Evolutionary conservation across 345 rosid species (phyloP).

Genomic region (Linum usitatissimum): DNA sequence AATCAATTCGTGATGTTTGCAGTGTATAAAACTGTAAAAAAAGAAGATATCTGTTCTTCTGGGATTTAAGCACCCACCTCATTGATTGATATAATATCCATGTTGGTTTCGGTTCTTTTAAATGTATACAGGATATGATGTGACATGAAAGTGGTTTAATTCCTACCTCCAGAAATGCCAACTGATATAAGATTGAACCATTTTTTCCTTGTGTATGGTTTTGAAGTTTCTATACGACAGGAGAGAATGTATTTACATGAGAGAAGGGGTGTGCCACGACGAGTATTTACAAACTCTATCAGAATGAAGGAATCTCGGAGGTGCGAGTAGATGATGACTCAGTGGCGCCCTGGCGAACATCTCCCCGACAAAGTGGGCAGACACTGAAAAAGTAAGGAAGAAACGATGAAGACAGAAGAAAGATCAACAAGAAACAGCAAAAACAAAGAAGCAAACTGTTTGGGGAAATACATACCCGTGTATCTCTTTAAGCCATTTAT

Average conservation of each 20-base stretch:
- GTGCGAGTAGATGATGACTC: conserved; percentile 16
- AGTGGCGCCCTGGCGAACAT: conserved; percentile 33
- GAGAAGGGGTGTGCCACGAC: neutral
- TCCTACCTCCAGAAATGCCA: neutral
- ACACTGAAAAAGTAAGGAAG: conserved; percentile 29
- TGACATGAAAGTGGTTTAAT: neutral
- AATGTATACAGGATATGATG: neutral
- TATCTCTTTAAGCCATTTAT: conserved; percentile 83
- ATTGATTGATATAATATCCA: no score
- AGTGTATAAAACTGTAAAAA: neutral
- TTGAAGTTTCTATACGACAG: no score
- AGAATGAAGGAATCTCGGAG: conserved; percentile 28
- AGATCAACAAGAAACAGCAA: neutral
- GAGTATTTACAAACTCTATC: conserved; percentile 19
- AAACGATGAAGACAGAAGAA: neutral
- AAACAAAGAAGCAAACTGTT: neutral
- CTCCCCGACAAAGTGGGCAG: conserved; percentile 70
- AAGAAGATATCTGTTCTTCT: conserved; percentile 14
- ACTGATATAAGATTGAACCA: neutral
- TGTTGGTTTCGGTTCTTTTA: neutral
- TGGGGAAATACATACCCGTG: conserved; percentile 36
- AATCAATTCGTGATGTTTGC: neutral
- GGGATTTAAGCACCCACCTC: no score
- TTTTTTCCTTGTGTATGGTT: no score
- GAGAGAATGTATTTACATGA: no score